phyloP scores from a whole-genome alignment of 345 rosid genomes.

The Pistacia vera region DNA sequence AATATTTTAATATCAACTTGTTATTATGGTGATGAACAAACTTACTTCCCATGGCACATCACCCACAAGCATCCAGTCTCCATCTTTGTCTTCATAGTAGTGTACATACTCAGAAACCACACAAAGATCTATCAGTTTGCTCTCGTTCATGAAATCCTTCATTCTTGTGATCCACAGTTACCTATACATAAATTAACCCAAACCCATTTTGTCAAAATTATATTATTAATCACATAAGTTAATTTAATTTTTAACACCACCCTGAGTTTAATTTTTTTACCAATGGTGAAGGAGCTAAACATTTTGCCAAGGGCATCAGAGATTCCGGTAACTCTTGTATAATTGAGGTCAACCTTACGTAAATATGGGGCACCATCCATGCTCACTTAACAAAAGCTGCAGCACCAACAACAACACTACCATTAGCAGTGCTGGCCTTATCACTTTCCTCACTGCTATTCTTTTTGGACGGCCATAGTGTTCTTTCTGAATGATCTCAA shows the following conservation, averaged over 20 bases:
- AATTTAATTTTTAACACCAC: too few species aligned
- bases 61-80: constrained; percentile 94
- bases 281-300: constrained; percentile 84
- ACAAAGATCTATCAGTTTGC: constrained; percentile 71
- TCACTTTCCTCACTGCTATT: constrained; percentile 28
- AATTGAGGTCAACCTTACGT: constrained; percentile 78
- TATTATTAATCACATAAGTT: too few species aligned
- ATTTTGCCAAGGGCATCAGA: constrained; percentile 74
- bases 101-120: constrained; percentile 84
- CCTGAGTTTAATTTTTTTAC: constrained; percentile 28
- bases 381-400: constrained; percentile 75
- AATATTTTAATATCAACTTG: too few species aligned
- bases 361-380: constrained; percentile 93
- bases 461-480: constrained; percentile 65
- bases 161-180: constrained; percentile 67
- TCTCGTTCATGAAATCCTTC: constrained; percentile 84
- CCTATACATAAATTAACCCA: constrained; percentile 34
- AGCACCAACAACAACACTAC: not conserved
- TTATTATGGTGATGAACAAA: too few species aligned
- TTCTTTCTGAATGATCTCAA: constrained; percentile 75
- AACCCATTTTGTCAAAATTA: not conserved
- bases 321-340: constrained; percentile 70
- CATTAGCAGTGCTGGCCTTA: constrained; percentile 29
- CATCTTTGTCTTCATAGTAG: constrained; percentile 83
- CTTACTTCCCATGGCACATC: constrained; percentile 76